Conservation (phyloP, 2,329 filamentous ascomycete species). For the Neocucurbitaria cava region DNA sequence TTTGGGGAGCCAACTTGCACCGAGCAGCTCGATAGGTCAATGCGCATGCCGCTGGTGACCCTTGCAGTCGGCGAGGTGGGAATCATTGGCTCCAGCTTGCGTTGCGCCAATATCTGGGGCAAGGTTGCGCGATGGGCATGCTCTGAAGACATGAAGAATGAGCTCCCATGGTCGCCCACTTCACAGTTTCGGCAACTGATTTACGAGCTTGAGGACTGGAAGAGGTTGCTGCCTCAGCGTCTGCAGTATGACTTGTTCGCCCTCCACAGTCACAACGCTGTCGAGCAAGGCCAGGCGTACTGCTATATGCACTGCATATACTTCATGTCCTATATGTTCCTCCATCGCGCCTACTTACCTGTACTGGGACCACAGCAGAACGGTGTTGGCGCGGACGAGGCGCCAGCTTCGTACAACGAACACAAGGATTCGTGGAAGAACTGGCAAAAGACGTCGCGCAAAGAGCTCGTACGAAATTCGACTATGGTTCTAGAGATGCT, state of each 20-base stretch:
- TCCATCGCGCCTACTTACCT: slow-evolving; percentile 50
- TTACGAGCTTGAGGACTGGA: slow-evolving; percentile 46
- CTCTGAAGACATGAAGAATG: slow-evolving; percentile 43
- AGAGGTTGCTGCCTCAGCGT: slow-evolving; percentile 41
- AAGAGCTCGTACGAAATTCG: slow-evolving; percentile 46
- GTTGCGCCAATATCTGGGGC: slow-evolving; percentile 51
- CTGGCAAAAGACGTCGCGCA: slow-evolving; percentile 47
- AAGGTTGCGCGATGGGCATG: slow-evolving; percentile 52
- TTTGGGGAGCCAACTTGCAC: slow-evolving; percentile 49
- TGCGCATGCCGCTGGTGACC: slow-evolving; percentile 39
- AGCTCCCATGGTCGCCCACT: slow-evolving; percentile 45
- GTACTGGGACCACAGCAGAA: slow-evolving; percentile 46
- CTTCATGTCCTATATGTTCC: slow-evolving; percentile 53
- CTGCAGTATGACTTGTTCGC: slow-evolving; percentile 49
- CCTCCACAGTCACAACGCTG: slow-evolving; percentile 50
- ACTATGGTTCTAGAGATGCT: slow-evolving; percentile 50
- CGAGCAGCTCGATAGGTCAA: slow-evolving; percentile 39
- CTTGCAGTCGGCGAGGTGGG: slow-evolving; percentile 43
- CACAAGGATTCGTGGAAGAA: slow-evolving; percentile 44
- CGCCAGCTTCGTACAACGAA: slow-evolving; percentile 41
- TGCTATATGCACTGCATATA: slow-evolving; percentile 53
- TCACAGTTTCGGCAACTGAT: slow-evolving; percentile 49
- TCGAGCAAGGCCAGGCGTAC: slow-evolving; percentile 52
- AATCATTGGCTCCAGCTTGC: slow-evolving; percentile 49
- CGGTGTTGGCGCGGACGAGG: slow-evolving; percentile 34